These are phyloP conservation scores for Cryphonectria naterciae DNA, from an alignment of 2,329 filamentous ascomycete species.

Conservation along the genomic window DNA sequence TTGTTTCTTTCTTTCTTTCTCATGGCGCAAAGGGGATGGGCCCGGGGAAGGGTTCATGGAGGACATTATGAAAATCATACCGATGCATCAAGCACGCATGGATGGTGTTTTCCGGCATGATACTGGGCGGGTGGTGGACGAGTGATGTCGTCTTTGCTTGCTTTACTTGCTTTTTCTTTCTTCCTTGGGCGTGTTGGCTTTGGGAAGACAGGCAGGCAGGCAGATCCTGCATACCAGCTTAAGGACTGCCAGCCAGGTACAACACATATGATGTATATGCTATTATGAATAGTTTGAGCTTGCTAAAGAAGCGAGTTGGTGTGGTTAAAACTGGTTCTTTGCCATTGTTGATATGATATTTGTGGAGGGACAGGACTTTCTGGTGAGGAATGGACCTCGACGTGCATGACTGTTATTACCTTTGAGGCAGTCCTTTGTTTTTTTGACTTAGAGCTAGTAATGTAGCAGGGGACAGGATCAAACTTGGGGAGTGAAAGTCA, in stretches of 20 bases:
- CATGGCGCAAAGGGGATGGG: background rate
- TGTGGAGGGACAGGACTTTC: background rate
- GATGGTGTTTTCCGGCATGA: conserved; percentile 21
- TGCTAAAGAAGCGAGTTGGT: background rate
- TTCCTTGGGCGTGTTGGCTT: conserved; percentile 3
- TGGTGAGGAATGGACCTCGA: background rate
- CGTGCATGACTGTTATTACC: background rate
- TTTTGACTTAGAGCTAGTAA: background rate
- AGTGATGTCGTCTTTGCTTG: background rate
- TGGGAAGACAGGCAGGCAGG: background rate
- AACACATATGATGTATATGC: conserved; percentile 12
- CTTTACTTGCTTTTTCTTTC: conserved; percentile 12
- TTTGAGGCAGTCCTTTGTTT: background rate
- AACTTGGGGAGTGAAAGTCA: background rate
- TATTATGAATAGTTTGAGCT: background rate
- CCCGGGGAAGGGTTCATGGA: background rate
- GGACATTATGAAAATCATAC: background rate
- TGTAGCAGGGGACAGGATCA: background rate
- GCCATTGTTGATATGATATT: background rate
- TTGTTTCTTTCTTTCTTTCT: conserved; percentile 13
- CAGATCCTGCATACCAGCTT: background rate
- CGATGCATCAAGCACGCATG: conserved; percentile 22
- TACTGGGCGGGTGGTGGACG: background rate
- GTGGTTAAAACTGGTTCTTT: background rate
- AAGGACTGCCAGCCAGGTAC: background rate